Evolutionary conservation across 495 filamentous ascomycete genomes (phyloP), one percentile per base, ranked within the genome.

Genomic region (Trichoderma asperelloides): DNA sequence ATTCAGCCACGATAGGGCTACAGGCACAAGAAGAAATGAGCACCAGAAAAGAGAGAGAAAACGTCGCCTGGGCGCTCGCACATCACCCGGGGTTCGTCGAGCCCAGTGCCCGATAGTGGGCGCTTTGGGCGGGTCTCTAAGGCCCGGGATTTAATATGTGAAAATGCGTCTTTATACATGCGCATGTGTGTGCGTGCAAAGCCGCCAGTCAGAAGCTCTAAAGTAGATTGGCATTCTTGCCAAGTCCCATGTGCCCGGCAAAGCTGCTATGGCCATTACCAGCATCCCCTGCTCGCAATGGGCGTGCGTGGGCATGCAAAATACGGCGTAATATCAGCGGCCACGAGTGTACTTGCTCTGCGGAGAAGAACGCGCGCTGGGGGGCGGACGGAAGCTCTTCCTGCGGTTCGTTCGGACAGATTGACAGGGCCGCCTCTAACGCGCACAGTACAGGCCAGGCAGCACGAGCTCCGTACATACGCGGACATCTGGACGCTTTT

Each of bases 361-460:
- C 15, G 15, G 49, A 60, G 55, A 60, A 16, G 6, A 25, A 27
- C 8, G 23, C 55, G 55, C 55, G 55, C 55, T 28, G 21, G 47
- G 55, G 55, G 12, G 55, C 55, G 55, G 25, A n/a, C 55, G 55
- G 55, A 25, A 60, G 23, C 23, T 12, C 25, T 60, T 11, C 23
- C 55, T 60, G 55, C 55, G 55, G 55, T 60, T 60, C 55, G 55
- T 60, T 60, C 55, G 55, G 55, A 60, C 55, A 60, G 55, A 60
- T 21, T 60, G 55, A 60, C 55, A 60, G 55, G 55, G 55, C 55
- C 55, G 55, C 27, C 25, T 60, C 12, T 51, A 18, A 51, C 47
- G 55, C 55, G 55, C 55, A 60, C 55, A 60, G 55, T 60, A 60
- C 55, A 60, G 11, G 21, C 12, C 15, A 3, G 23, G 23, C 25